Evolutionary conservation across 495 filamentous ascomycete genomes (phyloP).

Genomic region (Penicillium cinerascens): DNA sequence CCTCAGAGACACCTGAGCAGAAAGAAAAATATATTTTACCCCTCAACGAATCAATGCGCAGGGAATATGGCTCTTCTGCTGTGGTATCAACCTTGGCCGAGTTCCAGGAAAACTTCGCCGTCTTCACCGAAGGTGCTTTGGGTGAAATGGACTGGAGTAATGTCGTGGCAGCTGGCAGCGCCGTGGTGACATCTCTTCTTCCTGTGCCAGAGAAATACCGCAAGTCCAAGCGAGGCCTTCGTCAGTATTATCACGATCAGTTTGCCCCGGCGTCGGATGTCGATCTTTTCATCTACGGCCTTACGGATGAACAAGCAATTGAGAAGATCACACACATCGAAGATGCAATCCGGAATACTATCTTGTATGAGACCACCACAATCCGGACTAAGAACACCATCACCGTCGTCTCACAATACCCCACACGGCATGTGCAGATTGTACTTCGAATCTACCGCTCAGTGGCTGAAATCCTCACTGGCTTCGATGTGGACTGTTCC

Average conservation of each 20-base stretch:
- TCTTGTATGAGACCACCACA: constrained; percentile 71
- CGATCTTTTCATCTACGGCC: constrained; percentile 77
- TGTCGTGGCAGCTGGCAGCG: constrained; percentile 71
- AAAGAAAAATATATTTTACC: constrained; percentile 69
- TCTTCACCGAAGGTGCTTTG: constrained; percentile 68
- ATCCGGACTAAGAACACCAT: constrained; percentile 80
- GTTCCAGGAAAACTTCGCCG: constrained; percentile 69
- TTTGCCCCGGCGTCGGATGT: constrained; percentile 81
- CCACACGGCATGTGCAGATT: constrained; percentile 76
- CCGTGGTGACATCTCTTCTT: constrained; percentile 69
- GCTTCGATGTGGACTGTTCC: constrained; percentile 82
- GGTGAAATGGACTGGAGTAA: constrained; percentile 72
- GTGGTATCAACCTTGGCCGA: constrained; percentile 61
- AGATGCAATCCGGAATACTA: constrained; percentile 60
- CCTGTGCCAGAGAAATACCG: constrained; percentile 64
- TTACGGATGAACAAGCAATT: constrained; percentile 66
- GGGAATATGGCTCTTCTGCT: constrained; percentile 56
- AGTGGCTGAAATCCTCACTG: constrained; percentile 74
- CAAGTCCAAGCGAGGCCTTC: constrained; percentile 56
- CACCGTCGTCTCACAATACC: constrained; percentile 79
- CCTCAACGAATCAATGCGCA: constrained; percentile 56
- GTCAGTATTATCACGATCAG: constrained; percentile 74
- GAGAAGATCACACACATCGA: constrained; percentile 83
- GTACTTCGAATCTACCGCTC: constrained; percentile 81
- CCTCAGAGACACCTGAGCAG: constrained; percentile 54